These are phyloP conservation scores for Oenanthe sinensis DNA, from an alignment of 129 eudicot genomes.

Conservation along the genomic window DNA sequence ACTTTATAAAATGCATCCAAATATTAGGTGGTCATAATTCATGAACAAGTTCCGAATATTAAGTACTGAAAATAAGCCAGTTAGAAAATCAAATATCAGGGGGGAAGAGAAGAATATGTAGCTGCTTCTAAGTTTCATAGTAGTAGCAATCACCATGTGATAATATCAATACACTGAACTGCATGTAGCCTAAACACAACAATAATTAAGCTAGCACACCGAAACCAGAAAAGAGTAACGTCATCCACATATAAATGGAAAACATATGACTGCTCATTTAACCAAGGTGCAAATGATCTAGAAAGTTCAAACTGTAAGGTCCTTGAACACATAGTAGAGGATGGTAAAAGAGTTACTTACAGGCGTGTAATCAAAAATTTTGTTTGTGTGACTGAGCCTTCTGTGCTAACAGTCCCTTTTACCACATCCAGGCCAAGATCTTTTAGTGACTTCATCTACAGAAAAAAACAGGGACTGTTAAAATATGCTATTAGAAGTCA, in stretches of 20 bases:
- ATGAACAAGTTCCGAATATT: neutral
- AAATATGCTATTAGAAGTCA: neutral
- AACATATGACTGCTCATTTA: conserved; percentile 6
- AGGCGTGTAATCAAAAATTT: conserved; percentile 48
- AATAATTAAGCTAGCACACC: neutral
- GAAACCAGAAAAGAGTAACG: neutral
- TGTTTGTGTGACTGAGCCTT: conserved; percentile 64
- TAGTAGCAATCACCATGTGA: neutral
- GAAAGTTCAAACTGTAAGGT: conserved; percentile 7
- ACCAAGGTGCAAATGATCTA: conserved; percentile 5
- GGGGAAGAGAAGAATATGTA: neutral
- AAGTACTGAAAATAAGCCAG: neutral
- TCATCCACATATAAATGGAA: neutral
- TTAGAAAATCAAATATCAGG: neutral
- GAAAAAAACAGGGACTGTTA: neutral
- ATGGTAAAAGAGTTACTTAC: conserved; percentile 37
- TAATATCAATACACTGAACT: neutral
- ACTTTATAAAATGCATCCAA: neutral
- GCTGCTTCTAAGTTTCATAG: neutral
- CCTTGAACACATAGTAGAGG: neutral
- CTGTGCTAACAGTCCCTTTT: conserved; percentile 89
- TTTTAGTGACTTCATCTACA: conserved; percentile 92
- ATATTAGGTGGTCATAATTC: neutral
- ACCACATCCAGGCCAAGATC: conserved; percentile 82
- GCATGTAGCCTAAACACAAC: neutral